These are phyloP conservation scores for Lentinula lateritia DNA, from an alignment of 768 basidiomycete species.

Conservation along the genomic window DNA sequence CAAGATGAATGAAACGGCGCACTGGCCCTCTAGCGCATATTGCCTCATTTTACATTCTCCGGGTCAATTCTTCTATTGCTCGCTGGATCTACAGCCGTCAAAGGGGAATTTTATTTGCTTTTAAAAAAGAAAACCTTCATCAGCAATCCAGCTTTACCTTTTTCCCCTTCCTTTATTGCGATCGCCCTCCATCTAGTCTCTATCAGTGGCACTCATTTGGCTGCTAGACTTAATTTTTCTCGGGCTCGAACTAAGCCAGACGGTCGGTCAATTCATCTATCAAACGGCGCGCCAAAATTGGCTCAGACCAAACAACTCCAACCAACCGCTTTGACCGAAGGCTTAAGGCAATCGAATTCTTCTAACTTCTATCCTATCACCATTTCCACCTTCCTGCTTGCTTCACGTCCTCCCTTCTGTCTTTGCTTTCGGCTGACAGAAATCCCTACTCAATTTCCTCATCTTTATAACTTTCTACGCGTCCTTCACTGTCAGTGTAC, in stretches of 20 bases:
- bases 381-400: not conserved
- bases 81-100: not conserved
- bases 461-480: not conserved
- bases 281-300: not conserved
- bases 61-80: not conserved
- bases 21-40: not conserved
- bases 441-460: not conserved
- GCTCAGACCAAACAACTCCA: constrained; percentile 33
- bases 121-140: not conserved
- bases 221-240: not conserved
- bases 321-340: constrained; percentile 29
- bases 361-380: not conserved
- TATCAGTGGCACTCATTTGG: not conserved
- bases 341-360: not conserved
- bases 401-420: not conserved
- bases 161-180: not conserved
- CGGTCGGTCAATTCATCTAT: not conserved
- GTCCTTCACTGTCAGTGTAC: not conserved
- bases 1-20: not conserved
- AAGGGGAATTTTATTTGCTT: not conserved
- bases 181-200: not conserved
- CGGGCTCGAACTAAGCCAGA: not conserved
- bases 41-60: constrained; percentile 3
- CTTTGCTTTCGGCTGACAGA: not conserved
- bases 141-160: not conserved